A percentile compares a stretch with the other conserved stretches of the same genome.
Conservation (phyloP, 352 stramenopile genomes). For the Pseudoperonospora humuli region DNA sequence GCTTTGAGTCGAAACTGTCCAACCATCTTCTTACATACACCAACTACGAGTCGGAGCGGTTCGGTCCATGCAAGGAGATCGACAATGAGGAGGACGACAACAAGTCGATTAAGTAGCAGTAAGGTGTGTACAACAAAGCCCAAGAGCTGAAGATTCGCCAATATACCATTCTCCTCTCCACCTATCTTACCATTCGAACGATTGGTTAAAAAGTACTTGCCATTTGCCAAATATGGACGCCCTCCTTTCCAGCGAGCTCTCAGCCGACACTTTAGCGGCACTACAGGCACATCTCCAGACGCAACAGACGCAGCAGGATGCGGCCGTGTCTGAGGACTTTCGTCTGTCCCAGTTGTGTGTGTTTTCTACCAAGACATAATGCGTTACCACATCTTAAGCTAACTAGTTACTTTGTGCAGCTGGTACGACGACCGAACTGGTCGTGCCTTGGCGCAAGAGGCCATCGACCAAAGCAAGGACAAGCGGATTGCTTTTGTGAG, state of each 20-base stretch:
- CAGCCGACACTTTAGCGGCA: slow-evolving; percentile 40
- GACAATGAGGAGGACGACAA: slow-evolving; percentile 11
- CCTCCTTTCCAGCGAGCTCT: slow-evolving; percentile 40
- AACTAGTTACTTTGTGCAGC: slow-evolving; percentile 11
- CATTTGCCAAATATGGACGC: slow-evolving; percentile 25
- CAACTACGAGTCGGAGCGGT: slow-evolving; percentile 41
- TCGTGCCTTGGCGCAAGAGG: slow-evolving; percentile 37
- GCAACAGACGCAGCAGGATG: slow-evolving; percentile 31
- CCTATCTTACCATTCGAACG: slow-evolving; percentile 4
- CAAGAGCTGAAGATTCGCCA: too few species aligned
- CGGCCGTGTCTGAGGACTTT: slow-evolving; percentile 41
- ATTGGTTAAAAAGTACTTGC: slow-evolving; percentile 16
- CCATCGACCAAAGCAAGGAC: slow-evolving; percentile 43
- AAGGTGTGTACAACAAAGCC: too few species aligned
- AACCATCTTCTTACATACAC: slow-evolving; percentile 49
- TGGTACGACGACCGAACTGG: slow-evolving; percentile 51
- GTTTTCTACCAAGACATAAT: background rate
- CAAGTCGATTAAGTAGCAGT: slow-evolving; percentile 4
- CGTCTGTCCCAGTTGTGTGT: slow-evolving; percentile 50
- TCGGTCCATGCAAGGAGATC: slow-evolving; percentile 27
- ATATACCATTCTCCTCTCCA: background rate
- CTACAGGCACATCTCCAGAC: slow-evolving; percentile 40
- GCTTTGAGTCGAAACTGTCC: slow-evolving; percentile 45
- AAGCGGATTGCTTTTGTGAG: slow-evolving; percentile 44
- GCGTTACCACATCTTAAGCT: background rate